These are phyloP conservation scores for Rhododendron molle DNA, from an alignment of 148 eudicot genomes.

Conservation along the genomic window DNA sequence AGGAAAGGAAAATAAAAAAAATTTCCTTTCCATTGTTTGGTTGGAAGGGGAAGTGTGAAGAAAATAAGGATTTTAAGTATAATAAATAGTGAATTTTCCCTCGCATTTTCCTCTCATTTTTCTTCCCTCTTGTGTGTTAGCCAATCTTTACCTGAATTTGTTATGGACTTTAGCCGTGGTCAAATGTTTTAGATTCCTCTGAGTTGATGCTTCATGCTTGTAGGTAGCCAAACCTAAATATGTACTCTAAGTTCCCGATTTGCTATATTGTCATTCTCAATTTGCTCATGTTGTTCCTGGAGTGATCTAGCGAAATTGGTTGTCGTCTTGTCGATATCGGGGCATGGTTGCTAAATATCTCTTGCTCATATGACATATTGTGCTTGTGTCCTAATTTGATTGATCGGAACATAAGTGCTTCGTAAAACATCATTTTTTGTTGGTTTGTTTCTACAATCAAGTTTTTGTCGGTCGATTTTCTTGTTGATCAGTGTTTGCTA, in stretches of 20 bases:
- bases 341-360: not conserved
- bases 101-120: too few relatives aligned
- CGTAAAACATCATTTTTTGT: not conserved
- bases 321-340: not conserved
- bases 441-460: not conserved
- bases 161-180: not conserved
- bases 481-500: slow-evolving; percentile 3
- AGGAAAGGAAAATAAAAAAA: too few relatives aligned
- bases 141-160: not conserved
- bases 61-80: too few relatives aligned
- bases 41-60: too few relatives aligned
- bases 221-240: not conserved
- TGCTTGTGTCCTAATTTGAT: not conserved
- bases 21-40: too few relatives aligned
- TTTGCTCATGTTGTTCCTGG: not conserved
- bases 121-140: not conserved
- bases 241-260: not conserved
- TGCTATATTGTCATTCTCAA: not conserved
- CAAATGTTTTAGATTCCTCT: not conserved
- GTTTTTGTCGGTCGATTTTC: not conserved
- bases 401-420: not conserved
- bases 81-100: too few relatives aligned
- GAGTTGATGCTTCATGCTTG: not conserved
- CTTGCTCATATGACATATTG: not conserved
- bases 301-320: not conserved